phyloP scores from a whole-genome alignment of 495 filamentous ascomycete genomes.

The Neurospora africana region DNA sequence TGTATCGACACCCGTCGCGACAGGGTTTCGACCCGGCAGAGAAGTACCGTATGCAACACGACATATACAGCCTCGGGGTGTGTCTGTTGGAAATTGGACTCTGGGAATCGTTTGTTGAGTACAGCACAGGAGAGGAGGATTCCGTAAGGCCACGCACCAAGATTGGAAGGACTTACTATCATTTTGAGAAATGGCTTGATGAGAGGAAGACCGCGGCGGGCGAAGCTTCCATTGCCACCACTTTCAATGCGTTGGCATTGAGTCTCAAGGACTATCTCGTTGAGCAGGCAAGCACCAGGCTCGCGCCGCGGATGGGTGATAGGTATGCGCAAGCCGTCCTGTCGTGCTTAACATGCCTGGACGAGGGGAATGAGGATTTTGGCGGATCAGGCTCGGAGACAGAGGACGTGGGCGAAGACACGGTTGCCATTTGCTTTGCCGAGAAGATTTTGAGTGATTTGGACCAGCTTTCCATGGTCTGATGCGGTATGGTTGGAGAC shows the following conservation, averaged over 20 bases:
- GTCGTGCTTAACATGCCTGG: slow-evolving; percentile 48
- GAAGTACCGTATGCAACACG: slow-evolving; percentile 45
- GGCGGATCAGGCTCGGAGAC: slow-evolving; percentile 37
- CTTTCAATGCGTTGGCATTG: not conserved
- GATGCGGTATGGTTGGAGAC: not conserved
- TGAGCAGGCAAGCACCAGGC: slow-evolving; percentile 22
- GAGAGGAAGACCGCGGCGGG: not conserved
- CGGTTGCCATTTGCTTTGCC: slow-evolving; percentile 17
- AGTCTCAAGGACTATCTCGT: slow-evolving; percentile 29
- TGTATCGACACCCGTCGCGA: slow-evolving; percentile 46
- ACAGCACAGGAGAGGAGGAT: not conserved
- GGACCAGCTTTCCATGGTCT: not conserved
- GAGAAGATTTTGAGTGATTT: not conserved
- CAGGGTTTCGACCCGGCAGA: slow-evolving; percentile 31
- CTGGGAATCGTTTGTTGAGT: slow-evolving; percentile 38
- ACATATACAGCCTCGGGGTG: slow-evolving; percentile 54
- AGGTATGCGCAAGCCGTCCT: slow-evolving; percentile 39
- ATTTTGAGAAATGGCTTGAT: not conserved
- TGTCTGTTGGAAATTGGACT: slow-evolving; percentile 50
- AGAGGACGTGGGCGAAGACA: slow-evolving; percentile 38
- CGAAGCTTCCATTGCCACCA: not conserved
- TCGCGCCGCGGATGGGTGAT: slow-evolving; percentile 39
- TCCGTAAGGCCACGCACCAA: fast-evolving
- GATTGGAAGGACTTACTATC: not conserved
- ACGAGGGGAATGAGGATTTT: slow-evolving; percentile 37